These are phyloP conservation scores for Xylaria sp. DNA, from an alignment of 2,329 filamentous ascomycete genomes.

Conservation along the genomic window DNA sequence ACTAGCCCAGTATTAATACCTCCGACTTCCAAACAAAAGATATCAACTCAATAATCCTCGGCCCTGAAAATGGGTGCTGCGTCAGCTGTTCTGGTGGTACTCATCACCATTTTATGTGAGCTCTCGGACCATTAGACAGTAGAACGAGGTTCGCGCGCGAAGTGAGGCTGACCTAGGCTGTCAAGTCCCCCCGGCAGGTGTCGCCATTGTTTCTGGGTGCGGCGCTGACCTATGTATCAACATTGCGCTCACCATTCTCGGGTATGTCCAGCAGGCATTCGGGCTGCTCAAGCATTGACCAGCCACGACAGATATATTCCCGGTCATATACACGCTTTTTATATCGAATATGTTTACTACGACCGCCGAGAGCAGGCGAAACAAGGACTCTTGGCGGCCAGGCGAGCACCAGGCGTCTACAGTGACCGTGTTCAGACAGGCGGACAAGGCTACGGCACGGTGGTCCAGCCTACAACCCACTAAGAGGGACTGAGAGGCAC, in stretches of 20 bases:
- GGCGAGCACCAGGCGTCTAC: constrained; percentile 70
- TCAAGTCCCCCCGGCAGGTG: constrained; percentile 69
- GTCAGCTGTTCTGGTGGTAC: constrained; percentile 55
- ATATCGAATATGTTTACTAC: constrained; percentile 83
- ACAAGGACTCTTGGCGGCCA: constrained; percentile 60
- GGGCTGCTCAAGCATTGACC: constrained; percentile 14
- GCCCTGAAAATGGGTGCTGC: constrained; percentile 51
- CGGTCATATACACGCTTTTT: constrained; percentile 81
- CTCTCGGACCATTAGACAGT: constrained; percentile 39
- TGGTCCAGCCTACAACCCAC: constrained; percentile 43
- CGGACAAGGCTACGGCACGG: constrained; percentile 67
- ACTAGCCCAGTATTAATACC: background rate
- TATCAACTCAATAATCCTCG: background rate
- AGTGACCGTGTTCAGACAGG: constrained; percentile 75
- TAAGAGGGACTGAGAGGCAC: constrained; percentile 15
- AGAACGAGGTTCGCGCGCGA: no score
- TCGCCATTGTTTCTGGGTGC: constrained; percentile 68
- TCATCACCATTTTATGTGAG: constrained; percentile 61
- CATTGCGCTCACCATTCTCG: constrained; percentile 68
- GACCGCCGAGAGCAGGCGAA: constrained; percentile 69
- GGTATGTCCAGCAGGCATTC: constrained; percentile 49
- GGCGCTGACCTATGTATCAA: constrained; percentile 70
- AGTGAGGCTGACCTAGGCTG: constrained; percentile 14
- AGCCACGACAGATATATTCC: constrained; percentile 65
- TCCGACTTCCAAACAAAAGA: background rate